Conservation (phyloP, 208 protist genomes). For the Acanthamoeba triangularis region DNA sequence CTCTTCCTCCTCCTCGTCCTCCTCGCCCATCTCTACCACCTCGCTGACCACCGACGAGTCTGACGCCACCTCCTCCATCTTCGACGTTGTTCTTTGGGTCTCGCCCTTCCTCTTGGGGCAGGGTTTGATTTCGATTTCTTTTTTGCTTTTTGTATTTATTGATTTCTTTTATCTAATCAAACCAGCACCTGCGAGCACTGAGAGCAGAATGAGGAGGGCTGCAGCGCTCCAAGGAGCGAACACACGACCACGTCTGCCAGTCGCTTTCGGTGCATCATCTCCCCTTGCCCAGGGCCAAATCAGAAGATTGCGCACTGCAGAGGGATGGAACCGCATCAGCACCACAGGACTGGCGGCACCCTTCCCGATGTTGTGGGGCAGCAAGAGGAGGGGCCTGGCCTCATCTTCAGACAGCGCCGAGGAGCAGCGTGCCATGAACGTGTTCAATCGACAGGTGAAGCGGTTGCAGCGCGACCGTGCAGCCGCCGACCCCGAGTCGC, state of each 20-base stretch:
- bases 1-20: constrained; percentile 18
- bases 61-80: constrained; percentile 26
- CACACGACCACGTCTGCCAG: too few species aligned
- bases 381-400: not conserved
- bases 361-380: not conserved
- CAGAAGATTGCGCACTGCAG: too few species aligned
- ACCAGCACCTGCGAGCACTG: too few species aligned
- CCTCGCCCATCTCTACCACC: not conserved
- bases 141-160: not conserved
- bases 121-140: not conserved
- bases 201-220: too few species aligned
- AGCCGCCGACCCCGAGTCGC: not conserved
- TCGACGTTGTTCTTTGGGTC: too few species aligned
- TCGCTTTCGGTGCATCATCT: too few species aligned
- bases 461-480: constrained; percentile 69
- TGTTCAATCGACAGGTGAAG: constrained; percentile 63
- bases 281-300: too few species aligned
- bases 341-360: too few species aligned
- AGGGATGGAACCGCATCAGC: too few species aligned
- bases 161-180: too few species aligned
- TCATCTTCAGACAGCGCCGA: not conserved
- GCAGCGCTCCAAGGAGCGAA: too few species aligned
- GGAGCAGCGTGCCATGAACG: constrained; percentile 9
- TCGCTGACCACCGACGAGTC: constrained; percentile 33
- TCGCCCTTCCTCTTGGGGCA: not conserved